Conservation (phyloP, 495 filamentous ascomycete species). For the Aspergillus diversus region DNA sequence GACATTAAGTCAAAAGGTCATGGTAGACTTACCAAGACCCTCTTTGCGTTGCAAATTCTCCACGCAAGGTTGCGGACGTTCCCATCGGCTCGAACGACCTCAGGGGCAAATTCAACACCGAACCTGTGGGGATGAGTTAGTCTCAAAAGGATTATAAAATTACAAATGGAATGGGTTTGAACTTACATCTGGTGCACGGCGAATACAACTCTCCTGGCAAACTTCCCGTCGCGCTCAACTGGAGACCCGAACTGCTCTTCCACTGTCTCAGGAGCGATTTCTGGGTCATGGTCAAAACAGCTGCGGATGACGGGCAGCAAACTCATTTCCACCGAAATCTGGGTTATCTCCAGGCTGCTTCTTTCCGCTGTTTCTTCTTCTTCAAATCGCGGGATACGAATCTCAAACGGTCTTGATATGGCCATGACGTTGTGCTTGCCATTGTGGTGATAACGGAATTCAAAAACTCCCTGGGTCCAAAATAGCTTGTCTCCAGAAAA, state of each 20-base stretch:
- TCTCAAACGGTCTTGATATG: conserved; percentile 90
- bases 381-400: conserved; percentile 78
- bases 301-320: conserved; percentile 83
- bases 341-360: conserved; percentile 47
- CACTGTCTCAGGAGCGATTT: conserved; percentile 80
- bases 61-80: conserved; percentile 89
- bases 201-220: conserved; percentile 85
- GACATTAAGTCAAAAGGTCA: not conserved
- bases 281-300: conserved; percentile 89
- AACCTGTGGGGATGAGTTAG: conserved; percentile 57
- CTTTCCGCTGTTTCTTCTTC: conserved; percentile 55
- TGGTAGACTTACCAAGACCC: conserved; percentile 70
- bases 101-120: conserved; percentile 91
- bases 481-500: conserved; percentile 94
- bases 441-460: conserved; percentile 96
- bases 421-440: conserved; percentile 96
- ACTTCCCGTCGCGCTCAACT: conserved; percentile 86
- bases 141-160: not conserved
- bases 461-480: conserved; percentile 95
- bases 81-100: conserved; percentile 91
- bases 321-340: conserved; percentile 69
- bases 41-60: conserved; percentile 94
- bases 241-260: conserved; percentile 82
- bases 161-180: not conserved
- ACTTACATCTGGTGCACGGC: conserved; percentile 87